phyloP scores from a whole-genome alignment of 2,329 filamentous ascomycete genomes.

The Nothopassalora personata region DNA sequence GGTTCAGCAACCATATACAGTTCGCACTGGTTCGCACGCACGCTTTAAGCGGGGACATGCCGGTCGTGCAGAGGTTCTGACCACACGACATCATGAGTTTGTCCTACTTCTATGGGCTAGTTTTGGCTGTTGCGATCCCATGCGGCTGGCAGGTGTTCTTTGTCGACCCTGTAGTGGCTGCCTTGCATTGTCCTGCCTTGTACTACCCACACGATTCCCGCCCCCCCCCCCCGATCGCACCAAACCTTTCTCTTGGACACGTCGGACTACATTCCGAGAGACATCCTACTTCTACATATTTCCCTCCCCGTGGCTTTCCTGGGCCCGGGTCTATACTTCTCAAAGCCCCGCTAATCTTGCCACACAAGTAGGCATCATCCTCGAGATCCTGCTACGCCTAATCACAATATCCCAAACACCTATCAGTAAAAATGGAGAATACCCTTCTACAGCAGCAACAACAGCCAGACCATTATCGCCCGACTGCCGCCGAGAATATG shows the following conservation, averaged over 20 bases:
- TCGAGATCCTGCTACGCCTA: background rate
- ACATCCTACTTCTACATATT: background rate
- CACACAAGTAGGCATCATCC: conserved; percentile 1
- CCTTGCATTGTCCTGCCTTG: background rate
- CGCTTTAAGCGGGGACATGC: background rate
- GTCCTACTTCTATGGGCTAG: background rate
- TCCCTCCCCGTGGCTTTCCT: background rate
- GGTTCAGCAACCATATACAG: background rate
- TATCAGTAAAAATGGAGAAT: background rate
- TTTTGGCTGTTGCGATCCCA: background rate
- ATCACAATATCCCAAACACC: background rate
- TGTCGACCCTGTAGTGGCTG: background rate
- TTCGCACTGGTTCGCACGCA: conserved; percentile 3
- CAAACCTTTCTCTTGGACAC: background rate
- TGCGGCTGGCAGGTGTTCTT: background rate
- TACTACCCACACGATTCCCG: background rate
- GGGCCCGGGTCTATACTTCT: background rate
- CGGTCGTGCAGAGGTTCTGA: background rate
- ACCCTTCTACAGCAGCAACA: background rate
- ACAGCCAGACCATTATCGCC: background rate
- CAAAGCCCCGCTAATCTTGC: background rate
- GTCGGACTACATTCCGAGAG: background rate
- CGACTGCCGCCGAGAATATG: background rate
- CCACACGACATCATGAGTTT: background rate
- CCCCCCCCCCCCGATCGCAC: background rate